Base-by-base conservation (phyloP, 2,329 filamentous ascomycete genomes). In the Pseudocercospora musae region DNA sequence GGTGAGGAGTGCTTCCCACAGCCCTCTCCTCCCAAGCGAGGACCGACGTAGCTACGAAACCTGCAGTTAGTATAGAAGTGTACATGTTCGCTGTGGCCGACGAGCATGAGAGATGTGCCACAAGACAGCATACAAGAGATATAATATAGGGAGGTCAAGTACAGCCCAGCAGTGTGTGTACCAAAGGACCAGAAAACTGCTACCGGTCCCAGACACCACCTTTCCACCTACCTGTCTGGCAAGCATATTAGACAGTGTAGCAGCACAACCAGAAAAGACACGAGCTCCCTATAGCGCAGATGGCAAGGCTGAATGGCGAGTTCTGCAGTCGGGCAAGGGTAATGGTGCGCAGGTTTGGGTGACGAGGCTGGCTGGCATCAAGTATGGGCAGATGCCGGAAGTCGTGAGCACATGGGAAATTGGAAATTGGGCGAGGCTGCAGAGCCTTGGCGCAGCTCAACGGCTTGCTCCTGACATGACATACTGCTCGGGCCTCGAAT, bases 41-140 rank as follows among this genome's bases (percentile, higher is more conserved):
- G 10, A 58, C 42, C 23, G 54, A 56, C 15, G 42, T 33, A 8
- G 55, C 59, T 52, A 55, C 54, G 13, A 62, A 53, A 44, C 54
- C 59, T 52, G 59, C 54, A 5, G 52, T 46, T 31, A 33, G 31
- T 9, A 58, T 50, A n/a, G 33, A 31, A 27, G 20, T 46, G 55
- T 48, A 48, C 59, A 62, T 62, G 2, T 58, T 42, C 29, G 31
- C 42, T 21, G 3, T 29, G 40, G 54, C 25, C 23, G 33, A 33
- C 21, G 29, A 29, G 10, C 15, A n/a, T 18, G 54, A 57, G 20
- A 18, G 13, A n/a, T 1, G 37, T 46, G 48, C 21, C 20, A 50
- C 20, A n/a, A 27, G 23, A 27, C 23, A 50, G 48, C 48, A 50
- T 8, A 29, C 9, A 50, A 27, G 13, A 50, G 48, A 27, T 11